Percentiles rank a stretch among this genome's conserved stretches.
Conservation (phyloP, 2,329 filamentous ascomycete genomes). For the Ceratocystis papillata region DNA sequence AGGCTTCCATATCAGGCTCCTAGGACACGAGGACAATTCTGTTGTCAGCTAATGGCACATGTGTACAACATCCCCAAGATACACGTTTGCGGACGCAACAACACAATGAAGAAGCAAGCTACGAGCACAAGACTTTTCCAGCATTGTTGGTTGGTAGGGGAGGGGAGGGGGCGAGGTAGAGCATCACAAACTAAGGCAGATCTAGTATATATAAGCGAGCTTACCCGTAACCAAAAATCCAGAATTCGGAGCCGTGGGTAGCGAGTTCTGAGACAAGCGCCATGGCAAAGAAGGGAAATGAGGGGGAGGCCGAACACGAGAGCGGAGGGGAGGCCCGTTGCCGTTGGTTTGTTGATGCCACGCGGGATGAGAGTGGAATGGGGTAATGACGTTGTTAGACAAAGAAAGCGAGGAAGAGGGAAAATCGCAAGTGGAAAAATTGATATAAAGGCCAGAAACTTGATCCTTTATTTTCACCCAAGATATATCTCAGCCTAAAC, state of each 20-base stretch:
- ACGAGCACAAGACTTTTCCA: no score
- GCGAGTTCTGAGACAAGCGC: slow-evolving; percentile 34
- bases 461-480: no score
- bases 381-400: neutral
- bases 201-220: slow-evolving; percentile 26
- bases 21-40: slow-evolving; percentile 24
- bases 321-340: neutral
- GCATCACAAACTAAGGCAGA: neutral
- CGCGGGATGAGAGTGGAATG: neutral
- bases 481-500: no score
- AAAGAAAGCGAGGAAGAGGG: neutral
- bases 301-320: neutral
- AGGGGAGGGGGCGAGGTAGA: neutral
- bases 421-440: neutral
- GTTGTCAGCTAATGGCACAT: no score
- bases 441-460: neutral
- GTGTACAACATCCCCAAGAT: no score
- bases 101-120: no score
- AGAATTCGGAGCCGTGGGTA: slow-evolving; percentile 55
- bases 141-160: slow-evolving; percentile 1
- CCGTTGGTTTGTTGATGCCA: neutral
- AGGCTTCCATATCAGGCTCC: slow-evolving; percentile 96
- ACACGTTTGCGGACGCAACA: no score
- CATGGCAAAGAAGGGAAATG: slow-evolving; percentile 13
- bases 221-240: slow-evolving; percentile 96